Evolutionary conservation across 1,284 basidiomycete genomes (phyloP).

Genomic region (Bondarzewia mesenterica): DNA sequence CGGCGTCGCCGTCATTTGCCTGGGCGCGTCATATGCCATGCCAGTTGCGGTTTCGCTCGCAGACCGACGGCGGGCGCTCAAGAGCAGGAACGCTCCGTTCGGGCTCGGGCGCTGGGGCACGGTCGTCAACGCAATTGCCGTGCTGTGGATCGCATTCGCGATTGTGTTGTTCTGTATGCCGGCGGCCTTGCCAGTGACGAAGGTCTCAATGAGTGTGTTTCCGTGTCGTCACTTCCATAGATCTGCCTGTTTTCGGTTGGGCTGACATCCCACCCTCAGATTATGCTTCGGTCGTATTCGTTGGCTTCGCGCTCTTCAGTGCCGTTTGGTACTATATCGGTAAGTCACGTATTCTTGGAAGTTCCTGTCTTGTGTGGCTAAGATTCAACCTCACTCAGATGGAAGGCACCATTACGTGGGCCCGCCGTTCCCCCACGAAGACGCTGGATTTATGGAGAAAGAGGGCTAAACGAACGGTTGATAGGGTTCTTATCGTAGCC

Average conservation of each 20-base stretch:
- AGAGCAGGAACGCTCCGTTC: constrained; percentile 31
- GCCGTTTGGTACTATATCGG: constrained; percentile 50
- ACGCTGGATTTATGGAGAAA: neutral
- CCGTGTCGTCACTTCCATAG: neutral
- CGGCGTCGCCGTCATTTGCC: constrained; percentile 47
- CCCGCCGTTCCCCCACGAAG: neutral
- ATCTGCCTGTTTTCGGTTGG: neutral
- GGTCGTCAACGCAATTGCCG: constrained; percentile 32
- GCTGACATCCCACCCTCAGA: no score
- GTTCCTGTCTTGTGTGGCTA: neutral
- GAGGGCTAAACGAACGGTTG: no score
- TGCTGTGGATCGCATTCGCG: constrained; percentile 43
- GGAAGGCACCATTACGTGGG: constrained; percentile 1
- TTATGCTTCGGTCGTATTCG: constrained; percentile 55
- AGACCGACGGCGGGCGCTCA: constrained; percentile 28
- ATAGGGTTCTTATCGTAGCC: no score
- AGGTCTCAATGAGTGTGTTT: constrained; percentile 37
- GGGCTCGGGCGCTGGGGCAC: constrained; percentile 32
- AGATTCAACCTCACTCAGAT: neutral
- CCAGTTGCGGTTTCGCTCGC: constrained; percentile 39
- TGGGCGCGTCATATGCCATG: constrained; percentile 44
- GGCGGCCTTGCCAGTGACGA: constrained; percentile 39
- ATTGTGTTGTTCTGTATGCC: constrained; percentile 56
- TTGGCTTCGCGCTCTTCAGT: constrained; percentile 46
- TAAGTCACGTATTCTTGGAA: constrained; percentile 21